These are phyloP conservation scores for Penicillium sp. DNA, from an alignment of 2,329 filamentous ascomycete genomes.

Conservation along the genomic window DNA sequence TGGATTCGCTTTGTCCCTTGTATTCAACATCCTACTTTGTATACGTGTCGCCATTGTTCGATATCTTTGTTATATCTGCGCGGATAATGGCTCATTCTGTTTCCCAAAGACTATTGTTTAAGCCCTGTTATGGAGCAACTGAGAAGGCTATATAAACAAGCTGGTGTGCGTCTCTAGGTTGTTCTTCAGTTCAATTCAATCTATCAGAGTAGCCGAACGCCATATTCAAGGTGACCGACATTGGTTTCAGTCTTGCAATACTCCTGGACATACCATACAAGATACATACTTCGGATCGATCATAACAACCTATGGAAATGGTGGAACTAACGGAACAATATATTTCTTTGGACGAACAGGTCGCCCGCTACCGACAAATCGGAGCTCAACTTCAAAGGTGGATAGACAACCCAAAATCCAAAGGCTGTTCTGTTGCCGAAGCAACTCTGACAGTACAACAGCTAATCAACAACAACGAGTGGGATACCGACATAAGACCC, in stretches of 20 bases:
- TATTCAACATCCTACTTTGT: neutral
- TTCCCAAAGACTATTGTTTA: neutral
- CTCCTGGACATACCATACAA: neutral
- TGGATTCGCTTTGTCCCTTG: neutral
- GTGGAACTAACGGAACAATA: too few species aligned
- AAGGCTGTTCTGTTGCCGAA: neutral
- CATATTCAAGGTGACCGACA: neutral
- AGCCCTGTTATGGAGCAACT: neutral
- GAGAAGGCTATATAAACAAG: neutral
- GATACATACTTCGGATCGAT: neutral
- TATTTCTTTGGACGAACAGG: neutral
- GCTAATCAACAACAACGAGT: too few species aligned
- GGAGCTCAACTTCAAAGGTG: slow-evolving; percentile 1
- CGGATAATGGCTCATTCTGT: neutral
- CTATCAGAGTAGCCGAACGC: neutral
- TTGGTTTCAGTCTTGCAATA: too few species aligned
- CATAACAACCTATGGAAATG: neutral
- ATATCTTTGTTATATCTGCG: neutral
- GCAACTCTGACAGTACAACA: neutral
- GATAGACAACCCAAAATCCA: neutral
- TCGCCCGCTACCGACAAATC: neutral
- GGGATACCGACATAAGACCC: too few species aligned
- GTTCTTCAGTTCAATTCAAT: neutral
- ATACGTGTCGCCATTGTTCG: neutral
- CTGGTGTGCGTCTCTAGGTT: neutral